Conservation (phyloP, 441 rosid genomes). For the Bruguiera hainesii region DNA sequence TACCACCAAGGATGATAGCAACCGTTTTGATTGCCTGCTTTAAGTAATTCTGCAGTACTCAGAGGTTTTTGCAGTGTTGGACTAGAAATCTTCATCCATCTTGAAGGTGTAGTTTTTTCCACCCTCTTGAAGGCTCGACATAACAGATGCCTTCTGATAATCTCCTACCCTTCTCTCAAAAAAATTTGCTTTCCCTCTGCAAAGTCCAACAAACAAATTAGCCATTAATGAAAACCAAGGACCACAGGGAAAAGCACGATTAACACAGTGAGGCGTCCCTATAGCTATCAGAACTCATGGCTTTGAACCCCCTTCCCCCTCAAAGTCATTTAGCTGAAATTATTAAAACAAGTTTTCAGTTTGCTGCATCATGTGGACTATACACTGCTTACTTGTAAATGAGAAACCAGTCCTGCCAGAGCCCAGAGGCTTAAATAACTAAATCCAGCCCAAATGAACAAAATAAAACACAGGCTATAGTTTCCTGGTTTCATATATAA, state of each 20-base stretch:
- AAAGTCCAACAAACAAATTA: conserved; percentile 12
- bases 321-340: too few relatives aligned
- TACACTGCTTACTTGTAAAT: neutral
- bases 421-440: neutral
- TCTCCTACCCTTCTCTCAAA: conserved; percentile 90
- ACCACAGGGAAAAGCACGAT: neutral
- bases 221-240: neutral
- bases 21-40: conserved; percentile 10
- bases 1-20: neutral
- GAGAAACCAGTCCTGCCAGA: neutral
- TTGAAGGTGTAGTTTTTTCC: conserved; percentile 64
- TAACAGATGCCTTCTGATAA: conserved; percentile 84
- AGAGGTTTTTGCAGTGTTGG: conserved; percentile 1
- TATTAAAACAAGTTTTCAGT: too few relatives aligned
- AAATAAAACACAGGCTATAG: neutral
- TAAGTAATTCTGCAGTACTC: neutral
- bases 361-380: too few relatives aligned
- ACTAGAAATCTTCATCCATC: conserved; percentile 73
- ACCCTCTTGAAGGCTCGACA: conserved; percentile 63
- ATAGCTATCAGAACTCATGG: neutral
- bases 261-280: neutral
- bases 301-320: too few relatives aligned
- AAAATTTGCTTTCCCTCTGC: conserved; percentile 80
- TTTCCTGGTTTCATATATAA: neutral
- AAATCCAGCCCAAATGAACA: neutral